A percentile compares a stretch with the other conserved stretches of the same genome.
These are phyloP conservation scores for Hylodesmum podocarpum DNA, from an alignment of 306 rosid genomes.

Conservation along the genomic window DNA sequence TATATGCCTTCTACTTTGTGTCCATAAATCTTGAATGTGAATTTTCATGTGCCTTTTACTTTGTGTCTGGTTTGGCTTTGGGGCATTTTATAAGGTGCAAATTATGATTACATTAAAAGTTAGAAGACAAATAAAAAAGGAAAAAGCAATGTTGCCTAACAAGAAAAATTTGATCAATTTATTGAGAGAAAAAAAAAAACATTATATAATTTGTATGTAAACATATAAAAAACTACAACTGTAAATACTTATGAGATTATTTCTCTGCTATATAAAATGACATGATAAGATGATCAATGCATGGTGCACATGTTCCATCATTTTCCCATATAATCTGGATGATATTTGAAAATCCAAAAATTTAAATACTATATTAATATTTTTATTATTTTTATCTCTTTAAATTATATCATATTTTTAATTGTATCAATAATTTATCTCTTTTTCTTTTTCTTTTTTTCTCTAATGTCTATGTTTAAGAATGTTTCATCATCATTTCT, in stretches of 20 bases:
- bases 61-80: background rate
- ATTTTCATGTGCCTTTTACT: background rate
- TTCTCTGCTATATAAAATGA: background rate
- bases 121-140: background rate
- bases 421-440: too few relatives aligned
- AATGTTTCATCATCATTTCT: too few relatives aligned
- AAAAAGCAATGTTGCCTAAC: background rate
- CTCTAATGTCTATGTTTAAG: too few relatives aligned
- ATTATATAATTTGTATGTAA: background rate
- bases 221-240: background rate
- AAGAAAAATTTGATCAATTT: background rate
- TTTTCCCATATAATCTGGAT: too few relatives aligned
- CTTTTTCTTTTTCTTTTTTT: too few relatives aligned
- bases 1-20: background rate
- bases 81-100: conserved; percentile 4
- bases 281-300: background rate
- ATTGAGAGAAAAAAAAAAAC: background rate
- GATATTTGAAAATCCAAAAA: too few relatives aligned
- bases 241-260: background rate
- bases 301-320: background rate
- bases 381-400: too few relatives aligned
- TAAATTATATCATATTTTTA: too few relatives aligned
- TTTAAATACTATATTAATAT: too few relatives aligned
- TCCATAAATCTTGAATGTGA: background rate
- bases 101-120: background rate